These are phyloP conservation scores for Lentinus tigrinus DNA, from an alignment of 768 basidiomycete genomes.

Conservation along the genomic window DNA sequence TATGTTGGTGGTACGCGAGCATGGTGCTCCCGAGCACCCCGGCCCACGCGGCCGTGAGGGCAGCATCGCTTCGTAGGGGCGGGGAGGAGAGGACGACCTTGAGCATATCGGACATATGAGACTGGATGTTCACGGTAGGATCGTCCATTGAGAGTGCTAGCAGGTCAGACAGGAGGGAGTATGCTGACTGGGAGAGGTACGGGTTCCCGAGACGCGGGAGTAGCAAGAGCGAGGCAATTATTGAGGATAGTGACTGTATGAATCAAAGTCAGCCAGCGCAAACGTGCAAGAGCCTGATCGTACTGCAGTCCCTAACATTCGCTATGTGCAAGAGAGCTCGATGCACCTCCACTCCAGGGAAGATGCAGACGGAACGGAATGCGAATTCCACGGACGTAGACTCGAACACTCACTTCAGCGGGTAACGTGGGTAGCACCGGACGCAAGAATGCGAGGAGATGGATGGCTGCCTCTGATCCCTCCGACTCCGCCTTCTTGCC, in stretches of 20 bases:
- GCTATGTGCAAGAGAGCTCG: too few relatives aligned
- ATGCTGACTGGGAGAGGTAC: conserved; percentile 86
- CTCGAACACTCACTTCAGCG: conserved; percentile 56
- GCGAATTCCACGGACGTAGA: too few relatives aligned
- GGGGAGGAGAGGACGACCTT: conserved; percentile 54
- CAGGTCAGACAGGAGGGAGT: conserved; percentile 82
- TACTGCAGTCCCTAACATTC: too few relatives aligned
- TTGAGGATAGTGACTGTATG: conserved; percentile 65
- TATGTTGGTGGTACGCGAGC: conserved; percentile 55
- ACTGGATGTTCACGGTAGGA: conserved; percentile 45
- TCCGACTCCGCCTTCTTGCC: conserved; percentile 52
- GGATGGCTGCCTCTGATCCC: conserved; percentile 72
- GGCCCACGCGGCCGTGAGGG: conserved; percentile 76
- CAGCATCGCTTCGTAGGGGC: conserved; percentile 68
- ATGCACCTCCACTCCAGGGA: too few relatives aligned
- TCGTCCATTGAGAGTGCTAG: conserved; percentile 57
- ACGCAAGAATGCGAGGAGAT: conserved; percentile 70
- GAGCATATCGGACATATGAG: conserved; percentile 60
- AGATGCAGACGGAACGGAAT: too few relatives aligned
- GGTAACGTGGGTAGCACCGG: conserved; percentile 63
- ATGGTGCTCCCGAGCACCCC: conserved; percentile 72
- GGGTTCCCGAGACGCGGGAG: conserved; percentile 87
- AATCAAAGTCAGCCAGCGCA: conserved; percentile 8
- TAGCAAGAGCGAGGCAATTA: conserved; percentile 70
- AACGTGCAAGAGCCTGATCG: background rate